Evolutionary conservation across 2,329 filamentous ascomycete genomes (phyloP), one percentile per base, ranked within the genome.

Genomic region (Pyrenophora teres): DNA sequence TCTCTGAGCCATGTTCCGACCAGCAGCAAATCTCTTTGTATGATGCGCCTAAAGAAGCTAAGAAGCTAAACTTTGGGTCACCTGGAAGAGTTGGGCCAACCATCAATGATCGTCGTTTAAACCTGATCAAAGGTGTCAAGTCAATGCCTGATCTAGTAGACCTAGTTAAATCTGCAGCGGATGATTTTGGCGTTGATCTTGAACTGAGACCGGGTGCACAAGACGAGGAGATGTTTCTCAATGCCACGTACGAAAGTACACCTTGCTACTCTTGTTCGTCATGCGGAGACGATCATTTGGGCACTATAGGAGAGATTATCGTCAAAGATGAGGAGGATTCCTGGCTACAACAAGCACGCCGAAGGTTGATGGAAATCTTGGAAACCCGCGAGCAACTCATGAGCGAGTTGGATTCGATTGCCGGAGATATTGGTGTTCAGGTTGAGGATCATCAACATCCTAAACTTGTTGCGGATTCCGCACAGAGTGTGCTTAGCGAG

Each of bases 131-230:
- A 12, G 55, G 54, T 21, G 62, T 69, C 25, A 70, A 62, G 23
- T 70, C 71, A 9, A 48, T 74, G 3, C 62, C 69, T 6, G 69
- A 76, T 12, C 54, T 77, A 2, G 54, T 76, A 5, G 59, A 71
- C 15, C 46, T 75, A 31, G 62, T 77, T 39, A 65, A 74, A 21
- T 70, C 69, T 43, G 67, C 68, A 12, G 72, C 71, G 10, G 67
- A 72, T 54, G 65, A 72, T 39, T 59, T 73, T n/a, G 69, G 69
- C 18, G 42, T 71, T 8, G 68, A 73, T 57, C 63, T 71, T 18
- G 60, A 67, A 8, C 52, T 50, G 9, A 53, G 40, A 16, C 65
- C 66, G 13, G 63, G 46, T 8, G 36, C 48, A 7, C 35, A 56
- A 15, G 68, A 72, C 27, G 66, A 72, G 13, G 46, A 60, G 19